phyloP scores from a whole-genome alignment of 2,329 filamentous ascomycete genomes.

The Madurella fahalii region DNA sequence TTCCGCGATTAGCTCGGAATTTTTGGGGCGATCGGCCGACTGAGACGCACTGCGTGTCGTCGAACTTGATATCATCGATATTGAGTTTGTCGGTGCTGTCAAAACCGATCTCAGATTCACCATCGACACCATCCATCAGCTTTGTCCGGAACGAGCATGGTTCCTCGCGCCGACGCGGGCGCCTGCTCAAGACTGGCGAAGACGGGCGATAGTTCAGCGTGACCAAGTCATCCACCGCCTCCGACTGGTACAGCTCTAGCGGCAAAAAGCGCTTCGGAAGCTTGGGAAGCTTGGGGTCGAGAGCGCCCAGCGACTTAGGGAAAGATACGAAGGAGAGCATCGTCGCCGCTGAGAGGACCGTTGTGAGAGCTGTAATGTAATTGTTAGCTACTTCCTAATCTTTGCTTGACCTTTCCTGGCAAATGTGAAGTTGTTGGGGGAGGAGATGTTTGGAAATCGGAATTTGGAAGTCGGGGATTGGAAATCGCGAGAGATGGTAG shows the following conservation, averaged over 20 bases:
- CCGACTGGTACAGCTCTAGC: neutral
- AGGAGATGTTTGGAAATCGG: no score
- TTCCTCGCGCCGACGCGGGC: slow-evolving; percentile 8
- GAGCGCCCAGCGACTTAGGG: neutral
- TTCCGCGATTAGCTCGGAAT: neutral
- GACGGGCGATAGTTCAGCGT: neutral
- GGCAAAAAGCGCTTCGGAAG: slow-evolving; percentile 2
- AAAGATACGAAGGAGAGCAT: slow-evolving; percentile 12
- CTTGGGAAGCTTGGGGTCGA: slow-evolving; percentile 1
- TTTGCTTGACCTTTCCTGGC: neutral
- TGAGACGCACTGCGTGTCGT: slow-evolving; percentile 19
- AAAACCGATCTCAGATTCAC: slow-evolving; percentile 1
- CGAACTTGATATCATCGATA: slow-evolving; percentile 10
- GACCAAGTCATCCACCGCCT: neutral
- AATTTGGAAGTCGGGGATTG: no score
- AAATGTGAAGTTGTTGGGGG: neutral
- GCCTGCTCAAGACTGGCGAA: neutral
- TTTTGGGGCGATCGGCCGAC: slow-evolving; percentile 14
- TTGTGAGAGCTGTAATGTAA: slow-evolving; percentile 4
- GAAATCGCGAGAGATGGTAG: neutral
- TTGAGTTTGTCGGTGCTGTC: slow-evolving; percentile 8
- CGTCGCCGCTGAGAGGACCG: slow-evolving; percentile 2
- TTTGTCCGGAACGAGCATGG: slow-evolving; percentile 18
- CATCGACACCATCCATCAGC: slow-evolving; percentile 9
- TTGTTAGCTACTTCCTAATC: neutral